phyloP scores from a whole-genome alignment of 1,139 yeast genomes.

The Kodamaea arcana region DNA sequence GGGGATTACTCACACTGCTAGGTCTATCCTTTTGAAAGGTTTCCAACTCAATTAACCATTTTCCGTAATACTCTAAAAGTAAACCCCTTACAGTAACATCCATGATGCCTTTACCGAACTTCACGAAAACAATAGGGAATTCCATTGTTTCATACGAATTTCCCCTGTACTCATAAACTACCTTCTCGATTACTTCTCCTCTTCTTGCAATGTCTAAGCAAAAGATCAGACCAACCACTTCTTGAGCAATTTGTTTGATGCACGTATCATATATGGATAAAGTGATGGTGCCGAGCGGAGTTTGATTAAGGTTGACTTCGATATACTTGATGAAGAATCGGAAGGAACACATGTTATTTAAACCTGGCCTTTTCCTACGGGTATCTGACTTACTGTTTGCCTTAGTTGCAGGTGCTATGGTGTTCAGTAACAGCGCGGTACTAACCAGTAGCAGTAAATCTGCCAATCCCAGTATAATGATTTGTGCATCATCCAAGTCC shows the following conservation, averaged over 20 bases:
- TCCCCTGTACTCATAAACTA: slow-evolving; percentile 29
- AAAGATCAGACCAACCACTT: slow-evolving; percentile 21
- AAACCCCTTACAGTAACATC: slow-evolving; percentile 44
- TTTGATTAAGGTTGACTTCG: slow-evolving; percentile 20
- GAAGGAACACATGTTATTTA: slow-evolving; percentile 12
- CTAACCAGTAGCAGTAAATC: neutral
- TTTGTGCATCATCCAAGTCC: slow-evolving; percentile 8
- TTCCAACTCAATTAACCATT: slow-evolving; percentile 38
- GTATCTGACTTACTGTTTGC: neutral
- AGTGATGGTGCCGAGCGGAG: slow-evolving; percentile 45
- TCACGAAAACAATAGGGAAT: slow-evolving; percentile 24
- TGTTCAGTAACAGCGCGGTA: too few relatives aligned
- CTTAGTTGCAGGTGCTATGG: neutral
- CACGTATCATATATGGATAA: slow-evolving; percentile 22
- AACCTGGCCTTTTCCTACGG: neutral
- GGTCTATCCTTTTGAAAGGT: neutral
- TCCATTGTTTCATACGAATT: slow-evolving; percentile 10
- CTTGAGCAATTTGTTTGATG: slow-evolving; percentile 19
- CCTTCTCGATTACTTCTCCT: slow-evolving; percentile 4
- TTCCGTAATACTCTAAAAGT: slow-evolving; percentile 49
- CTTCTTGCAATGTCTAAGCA: slow-evolving; percentile 20
- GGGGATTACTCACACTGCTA: neutral
- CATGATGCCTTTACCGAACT: slow-evolving; percentile 18
- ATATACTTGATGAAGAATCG: slow-evolving; percentile 22
- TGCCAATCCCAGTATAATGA: neutral